A percentile compares a stretch with the other conserved stretches of the same genome.
These are phyloP conservation scores for Tetrapisispora iriomotensis DNA, from an alignment of 805 yeast species.

Conservation along the genomic window DNA sequence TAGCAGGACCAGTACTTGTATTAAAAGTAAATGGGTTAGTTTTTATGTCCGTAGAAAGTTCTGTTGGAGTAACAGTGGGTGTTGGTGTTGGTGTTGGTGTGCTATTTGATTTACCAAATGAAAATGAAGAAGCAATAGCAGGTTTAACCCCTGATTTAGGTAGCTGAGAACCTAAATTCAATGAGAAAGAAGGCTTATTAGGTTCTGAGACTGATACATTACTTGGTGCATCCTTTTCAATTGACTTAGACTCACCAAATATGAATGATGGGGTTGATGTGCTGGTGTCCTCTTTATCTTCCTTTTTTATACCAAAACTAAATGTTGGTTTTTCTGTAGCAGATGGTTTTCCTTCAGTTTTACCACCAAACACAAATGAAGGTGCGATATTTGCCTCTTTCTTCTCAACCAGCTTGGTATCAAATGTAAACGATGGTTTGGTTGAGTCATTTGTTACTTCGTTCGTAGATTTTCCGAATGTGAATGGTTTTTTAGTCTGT, in stretches of 20 bases:
- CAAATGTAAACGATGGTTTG: constrained; percentile 10
- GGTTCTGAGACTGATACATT: background rate
- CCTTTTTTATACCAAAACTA: constrained; percentile 7
- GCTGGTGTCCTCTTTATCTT: too few species aligned
- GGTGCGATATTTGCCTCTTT: constrained; percentile 1
- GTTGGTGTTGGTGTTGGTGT: constrained; percentile 1
- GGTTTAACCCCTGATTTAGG: constrained; percentile 3
- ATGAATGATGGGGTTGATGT: background rate
- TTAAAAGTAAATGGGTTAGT: constrained; percentile 1
- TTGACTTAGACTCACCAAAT: constrained; percentile 22
- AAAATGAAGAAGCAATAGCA: constrained; percentile 1
- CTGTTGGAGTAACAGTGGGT: constrained; percentile 1
- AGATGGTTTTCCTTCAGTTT: background rate
- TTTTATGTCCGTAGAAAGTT: background rate
- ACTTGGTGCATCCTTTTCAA: background rate
- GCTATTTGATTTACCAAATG: constrained; percentile 6
- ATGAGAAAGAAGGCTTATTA: constrained; percentile 5
- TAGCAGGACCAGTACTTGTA: background rate
- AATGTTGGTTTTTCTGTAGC: constrained; percentile 5
- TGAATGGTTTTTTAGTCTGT: background rate
- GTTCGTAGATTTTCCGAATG: constrained; percentile 21
- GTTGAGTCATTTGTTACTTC: background rate
- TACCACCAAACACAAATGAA: constrained; percentile 5
- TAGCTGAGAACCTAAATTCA: background rate
- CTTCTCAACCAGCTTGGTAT: constrained; percentile 14